These are phyloP conservation scores for Colletotrichum caudatum DNA, from an alignment of 2,329 filamentous ascomycete genomes.

Conservation along the genomic window DNA sequence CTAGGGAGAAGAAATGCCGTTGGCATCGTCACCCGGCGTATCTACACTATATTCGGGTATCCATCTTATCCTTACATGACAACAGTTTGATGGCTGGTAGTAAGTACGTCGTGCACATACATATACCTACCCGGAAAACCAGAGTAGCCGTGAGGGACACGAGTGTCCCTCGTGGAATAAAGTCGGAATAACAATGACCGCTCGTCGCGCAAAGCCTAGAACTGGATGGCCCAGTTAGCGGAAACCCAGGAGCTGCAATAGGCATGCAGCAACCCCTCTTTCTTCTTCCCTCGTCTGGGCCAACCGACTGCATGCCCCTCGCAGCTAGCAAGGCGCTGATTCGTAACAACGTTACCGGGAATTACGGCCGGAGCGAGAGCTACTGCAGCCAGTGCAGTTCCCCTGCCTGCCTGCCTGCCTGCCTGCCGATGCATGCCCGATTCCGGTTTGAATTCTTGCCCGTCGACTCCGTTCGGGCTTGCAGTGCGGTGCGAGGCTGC, in stretches of 20 bases:
- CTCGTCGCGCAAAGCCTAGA: neutral
- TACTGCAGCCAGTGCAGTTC: constrained; percentile 25
- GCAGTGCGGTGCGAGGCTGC: no score
- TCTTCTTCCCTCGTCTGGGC: neutral
- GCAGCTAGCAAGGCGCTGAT: constrained; percentile 10
- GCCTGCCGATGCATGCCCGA: neutral
- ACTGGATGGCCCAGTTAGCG: no score
- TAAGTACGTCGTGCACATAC: no score
- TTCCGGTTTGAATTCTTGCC: neutral
- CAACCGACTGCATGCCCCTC: neutral
- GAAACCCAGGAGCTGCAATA: neutral
- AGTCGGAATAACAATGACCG: neutral
- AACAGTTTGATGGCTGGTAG: neutral
- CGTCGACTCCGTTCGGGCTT: neutral
- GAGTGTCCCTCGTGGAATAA: no score
- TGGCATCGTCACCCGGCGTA: neutral
- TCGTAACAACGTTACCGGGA: neutral
- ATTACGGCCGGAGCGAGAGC: neutral
- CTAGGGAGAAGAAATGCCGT: neutral
- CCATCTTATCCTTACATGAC: neutral
- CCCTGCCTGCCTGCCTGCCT: neutral
- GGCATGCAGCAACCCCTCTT: neutral
- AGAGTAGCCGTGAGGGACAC: no score
- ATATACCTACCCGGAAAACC: no score
- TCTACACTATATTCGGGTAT: neutral